Base-by-base conservation (phyloP, 495 filamentous ascomycete genomes). In the Trichodelitschia bisporula region DNA sequence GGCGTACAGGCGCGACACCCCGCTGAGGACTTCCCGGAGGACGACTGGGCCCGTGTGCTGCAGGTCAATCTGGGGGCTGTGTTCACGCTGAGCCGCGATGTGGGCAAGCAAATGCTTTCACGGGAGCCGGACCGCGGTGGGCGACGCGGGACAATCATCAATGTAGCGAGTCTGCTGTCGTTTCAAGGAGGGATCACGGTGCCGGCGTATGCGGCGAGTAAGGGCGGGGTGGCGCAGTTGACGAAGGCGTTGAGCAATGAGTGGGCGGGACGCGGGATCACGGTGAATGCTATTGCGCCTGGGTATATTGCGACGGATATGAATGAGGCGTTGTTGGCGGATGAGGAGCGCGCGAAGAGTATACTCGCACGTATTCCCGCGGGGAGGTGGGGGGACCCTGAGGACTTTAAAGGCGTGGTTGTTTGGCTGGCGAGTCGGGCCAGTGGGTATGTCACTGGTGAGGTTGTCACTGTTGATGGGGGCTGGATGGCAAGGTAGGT, bases 101-200 rank as follows among this genome's bases (percentile, higher is more conserved):
- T 80, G 5, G 83, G 77, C 30, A 69, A 69, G n/a, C 77, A 86
- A 50, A 73, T 91, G 56, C 63, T 92, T 2, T 39, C 48, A 4
- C 70, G 66, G 0, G 45, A 56, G 1, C 54, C 58, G 0, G 61
- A 63, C 8, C 45, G 58, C 10, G 56, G 55, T 0, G 67, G 68
- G 9, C 65, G 67, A 2, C 54, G 64, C 9, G 82, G 83, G 2
- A 62, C 61, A 31, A 76, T 92, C 44, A 73, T 93, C 55, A 93
- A 92, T 51, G 64, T 89, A 38, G 79, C 72, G 3, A 76, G 67
- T 1, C 60, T 92, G 8, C 62, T 91, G 0, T 72, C 72, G 23
- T 93, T 89, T 62, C 83, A 92, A 43, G 83, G 84, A 30, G 83
- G 84, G 0, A 57, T 91, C 25, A 91, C 74, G 0, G 78, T 92